Evolutionary conservation across 2,329 filamentous ascomycete species (phyloP).

Genomic region (Didymella lethalis): DNA sequence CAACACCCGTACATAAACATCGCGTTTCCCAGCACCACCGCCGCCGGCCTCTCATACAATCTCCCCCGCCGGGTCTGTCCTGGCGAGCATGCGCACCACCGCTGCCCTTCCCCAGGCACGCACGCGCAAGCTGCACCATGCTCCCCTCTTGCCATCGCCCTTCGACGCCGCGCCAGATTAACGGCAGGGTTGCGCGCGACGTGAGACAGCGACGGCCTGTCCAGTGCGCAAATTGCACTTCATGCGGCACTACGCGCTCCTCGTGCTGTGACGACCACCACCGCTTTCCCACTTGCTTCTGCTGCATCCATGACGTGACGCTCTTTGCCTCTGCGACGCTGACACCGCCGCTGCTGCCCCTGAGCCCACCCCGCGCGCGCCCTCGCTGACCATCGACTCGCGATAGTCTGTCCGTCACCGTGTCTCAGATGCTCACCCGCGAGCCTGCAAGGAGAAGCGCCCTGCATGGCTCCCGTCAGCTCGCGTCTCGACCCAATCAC

Average conservation of each 20-base stretch:
- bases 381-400: constrained; percentile 6
- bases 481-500: constrained; percentile 26
- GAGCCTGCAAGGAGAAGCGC: constrained; percentile 27
- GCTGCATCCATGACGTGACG: constrained; percentile 21
- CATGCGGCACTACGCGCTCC: constrained; percentile 11
- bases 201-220: constrained; percentile 22
- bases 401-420: constrained; percentile 14
- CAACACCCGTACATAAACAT: constrained; percentile 19
- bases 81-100: constrained; percentile 12
- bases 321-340: neutral
- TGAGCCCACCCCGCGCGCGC: constrained; percentile 5
- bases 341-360: constrained; percentile 9
- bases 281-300: constrained; percentile 7
- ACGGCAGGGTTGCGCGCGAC: constrained; percentile 10
- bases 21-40: constrained; percentile 3
- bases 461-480: constrained; percentile 28
- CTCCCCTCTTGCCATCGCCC: constrained; percentile 5
- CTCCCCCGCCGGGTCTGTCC: constrained; percentile 19
- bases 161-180: constrained; percentile 9
- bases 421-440: constrained; percentile 25
- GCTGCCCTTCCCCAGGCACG: constrained; percentile 11
- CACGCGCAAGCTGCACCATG: constrained; percentile 13
- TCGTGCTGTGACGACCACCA: constrained; percentile 13
- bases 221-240: constrained; percentile 22
- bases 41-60: neutral